phyloP scores from a whole-genome alignment of 495 filamentous ascomycete genomes.

The Daldinia decipiens region DNA sequence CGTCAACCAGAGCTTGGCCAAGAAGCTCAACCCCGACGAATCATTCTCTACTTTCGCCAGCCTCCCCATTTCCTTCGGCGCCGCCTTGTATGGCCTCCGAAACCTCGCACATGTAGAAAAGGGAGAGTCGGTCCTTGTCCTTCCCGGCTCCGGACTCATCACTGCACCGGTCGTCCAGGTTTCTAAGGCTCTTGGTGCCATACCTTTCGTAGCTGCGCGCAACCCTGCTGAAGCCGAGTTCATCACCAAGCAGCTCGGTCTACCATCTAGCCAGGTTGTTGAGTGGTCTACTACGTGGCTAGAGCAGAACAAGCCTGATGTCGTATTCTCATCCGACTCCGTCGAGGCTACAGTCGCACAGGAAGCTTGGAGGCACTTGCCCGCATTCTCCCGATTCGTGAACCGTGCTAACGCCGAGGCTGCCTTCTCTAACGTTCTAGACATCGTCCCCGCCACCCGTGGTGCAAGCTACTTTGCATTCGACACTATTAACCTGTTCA shows the following conservation, averaged over 20 bases:
- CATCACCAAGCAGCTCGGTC: constrained; percentile 41
- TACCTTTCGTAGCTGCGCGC: constrained; percentile 51
- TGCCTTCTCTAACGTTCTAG: constrained; percentile 30
- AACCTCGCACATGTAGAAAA: constrained; percentile 27
- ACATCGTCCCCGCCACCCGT: constrained; percentile 33
- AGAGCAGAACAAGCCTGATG: constrained; percentile 41
- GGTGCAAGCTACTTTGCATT: constrained; percentile 36
- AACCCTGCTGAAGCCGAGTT: background rate
- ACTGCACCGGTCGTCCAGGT: constrained; percentile 56
- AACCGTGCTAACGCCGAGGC: constrained; percentile 62
- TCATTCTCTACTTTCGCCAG: background rate
- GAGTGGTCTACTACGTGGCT: constrained; percentile 24
- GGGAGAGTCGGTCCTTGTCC: constrained; percentile 31
- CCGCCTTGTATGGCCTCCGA: constrained; percentile 33
- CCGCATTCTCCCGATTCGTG: constrained; percentile 63
- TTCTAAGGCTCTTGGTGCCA: constrained; percentile 51
- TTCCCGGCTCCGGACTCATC: constrained; percentile 43
- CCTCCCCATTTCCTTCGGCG: constrained; percentile 14
- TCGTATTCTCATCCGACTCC: constrained; percentile 45
- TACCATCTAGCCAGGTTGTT: constrained; percentile 55
- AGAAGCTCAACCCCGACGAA: constrained; percentile 7
- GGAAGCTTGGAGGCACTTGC: constrained; percentile 52
- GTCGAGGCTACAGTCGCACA: constrained; percentile 33
- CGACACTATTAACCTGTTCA: constrained; percentile 32
- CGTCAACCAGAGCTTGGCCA: background rate